Base-by-base conservation (phyloP, 495 filamentous ascomycete species). In the Articulospora tetracladia region DNA sequence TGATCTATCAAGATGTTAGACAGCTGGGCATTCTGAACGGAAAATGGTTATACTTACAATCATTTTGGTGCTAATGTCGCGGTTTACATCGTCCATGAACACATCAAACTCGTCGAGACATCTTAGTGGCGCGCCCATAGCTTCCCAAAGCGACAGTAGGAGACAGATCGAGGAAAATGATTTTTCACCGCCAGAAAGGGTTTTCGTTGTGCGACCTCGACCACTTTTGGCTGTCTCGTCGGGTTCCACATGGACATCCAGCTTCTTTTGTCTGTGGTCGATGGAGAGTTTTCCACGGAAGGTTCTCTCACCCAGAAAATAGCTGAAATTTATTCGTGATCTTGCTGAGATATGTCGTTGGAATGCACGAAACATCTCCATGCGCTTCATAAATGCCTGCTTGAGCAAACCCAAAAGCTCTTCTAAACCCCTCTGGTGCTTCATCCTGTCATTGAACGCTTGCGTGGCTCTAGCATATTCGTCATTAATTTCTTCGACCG, bases 71-170 rank as follows among this genome's bases (percentile, higher is more conserved):
- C 90, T 93, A 66, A 95, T 89, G 55, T 90, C 92, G 47, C 94
- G 84, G 71, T 99, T 99, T 57, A 97, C 91, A 62, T 86, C 89
- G 67, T 99, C 94, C 94, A 99, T 99, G 76, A 96, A 99, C 41
- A 99, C 94, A 74, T 99, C 94, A 68, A 97, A 99, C 74, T 99
- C 94, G 73, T 99, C 94, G 51, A 99, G 80, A 69, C 95, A 98
- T 39, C 94, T 83, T 55, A 99, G 86, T 0, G 93, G 93, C 12
- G 89, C 91, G 7, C 93, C 93, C 93, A 99, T 98, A 41, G 94
- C 95, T 69, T 98, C 94, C 94, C 94, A 98, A 22, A 98, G 86
- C 20, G 90, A 82, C 27, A 99, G 78, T 39, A 99, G 76, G 55
- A 99, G 79, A 70, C 94, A 99, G 58, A 97, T 93, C 13, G 92